Percentiles rank a stretch among this genome's conserved stretches.
Evolutionary conservation across 116 monocot genomes (phyloP).

Genomic region (Phalaenopsis hybrid): DNA sequence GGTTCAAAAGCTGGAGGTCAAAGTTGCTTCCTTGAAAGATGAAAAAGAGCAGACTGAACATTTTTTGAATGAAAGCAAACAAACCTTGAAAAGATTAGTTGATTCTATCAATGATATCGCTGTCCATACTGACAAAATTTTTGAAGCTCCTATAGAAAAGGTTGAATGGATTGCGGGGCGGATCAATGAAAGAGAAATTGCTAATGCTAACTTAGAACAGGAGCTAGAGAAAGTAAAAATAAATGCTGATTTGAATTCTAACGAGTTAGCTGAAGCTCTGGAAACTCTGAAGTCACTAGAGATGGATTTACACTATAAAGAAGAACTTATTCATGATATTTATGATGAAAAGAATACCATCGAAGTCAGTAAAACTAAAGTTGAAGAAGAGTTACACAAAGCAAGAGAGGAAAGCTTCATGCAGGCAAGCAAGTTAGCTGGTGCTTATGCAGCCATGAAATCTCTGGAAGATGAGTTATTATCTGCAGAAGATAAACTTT

Average conservation of each 20-base stretch:
- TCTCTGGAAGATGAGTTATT: constrained; percentile 47
- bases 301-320: constrained; percentile 31
- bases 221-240: constrained; percentile 51
- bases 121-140: constrained; percentile 31
- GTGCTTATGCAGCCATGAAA: constrained; percentile 41
- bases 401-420: constrained; percentile 46
- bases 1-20: constrained; percentile 48
- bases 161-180: constrained; percentile 39
- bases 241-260: constrained; percentile 26
- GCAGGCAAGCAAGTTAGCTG: constrained; percentile 37
- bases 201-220: constrained; percentile 24
- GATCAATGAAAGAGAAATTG: constrained; percentile 34
- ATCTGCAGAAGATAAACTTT: constrained; percentile 35
- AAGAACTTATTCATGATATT: constrained; percentile 30
- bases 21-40: constrained; percentile 45
- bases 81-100: constrained; percentile 30
- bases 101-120: constrained; percentile 39
- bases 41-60: constrained; percentile 40
- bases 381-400: constrained; percentile 53
- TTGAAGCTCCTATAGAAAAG: constrained; percentile 55
- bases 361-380: constrained; percentile 20
- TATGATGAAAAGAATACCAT: constrained; percentile 46
- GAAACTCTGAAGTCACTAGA: constrained; percentile 44
- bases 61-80: constrained; percentile 36
- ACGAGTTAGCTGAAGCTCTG: constrained; percentile 33